Base-by-base conservation (phyloP, 805 yeast genomes). In the Zygotorulaspora chibaensis region DNA sequence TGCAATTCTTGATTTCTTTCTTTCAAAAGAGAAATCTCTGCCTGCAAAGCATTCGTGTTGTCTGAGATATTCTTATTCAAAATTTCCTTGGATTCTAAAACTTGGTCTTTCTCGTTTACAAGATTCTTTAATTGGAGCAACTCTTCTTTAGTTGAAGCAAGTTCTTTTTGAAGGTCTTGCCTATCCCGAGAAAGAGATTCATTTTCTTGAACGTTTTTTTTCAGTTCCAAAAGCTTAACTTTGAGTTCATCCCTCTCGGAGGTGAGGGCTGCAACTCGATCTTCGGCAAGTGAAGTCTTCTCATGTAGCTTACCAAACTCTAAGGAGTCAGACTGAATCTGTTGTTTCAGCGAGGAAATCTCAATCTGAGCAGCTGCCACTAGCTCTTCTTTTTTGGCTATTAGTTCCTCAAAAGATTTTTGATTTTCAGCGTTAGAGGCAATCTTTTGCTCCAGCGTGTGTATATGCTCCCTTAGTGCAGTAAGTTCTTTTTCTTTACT, bases 1-100 rank as follows among this genome's bases (percentile, higher is more conserved):
- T 51, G 46, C 36, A 40, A 43, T 16, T 54, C 47, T 15, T 45
- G 26, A 25, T 47, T 48, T 16, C 50, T 52, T 11, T 47, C 34
- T 25, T 38, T 35, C 31, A 46, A 20, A 10, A 27, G 42, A 6
- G 17, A 20, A 9, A 45, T 23, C 25, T 43, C 43, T 11, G n/a
- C 26, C 31, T 48, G 46, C 29, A 52, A 26, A 10, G 20, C 16
- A 10, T 13, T 16, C 5, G 20, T 33, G 3, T 16, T 16, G 12
- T 16, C 36, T 10, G 7, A 5, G 16, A 33, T 8, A n/a, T n/a
- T 20, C n/a, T 5, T 42, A 36, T 34, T 47, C 40, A 31, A 46
- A 25, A 28, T 39, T 44, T 39, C 45, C 16, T 44, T 37, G 3
- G 31, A 16, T 9, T 35, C 18, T 2, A 27, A 28, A 16, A 12